Evolutionary conservation across 2,329 filamentous ascomycete species (phyloP).

Genomic region (Botrytis galanthina): DNA sequence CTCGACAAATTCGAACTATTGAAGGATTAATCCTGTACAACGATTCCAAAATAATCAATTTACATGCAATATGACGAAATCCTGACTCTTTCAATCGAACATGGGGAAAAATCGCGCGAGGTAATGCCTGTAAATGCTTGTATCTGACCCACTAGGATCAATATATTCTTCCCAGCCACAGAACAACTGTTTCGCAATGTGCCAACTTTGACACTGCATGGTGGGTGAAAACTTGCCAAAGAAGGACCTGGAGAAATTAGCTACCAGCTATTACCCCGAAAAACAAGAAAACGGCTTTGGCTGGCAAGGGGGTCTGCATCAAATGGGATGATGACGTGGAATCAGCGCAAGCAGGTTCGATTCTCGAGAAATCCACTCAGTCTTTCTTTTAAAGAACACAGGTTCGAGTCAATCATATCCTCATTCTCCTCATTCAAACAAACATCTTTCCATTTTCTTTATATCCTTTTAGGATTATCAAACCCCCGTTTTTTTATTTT

Average conservation of each 20-base stretch:
- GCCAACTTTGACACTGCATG: slow-evolving; percentile 13
- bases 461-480: neutral
- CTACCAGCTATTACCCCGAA: slow-evolving; percentile 5
- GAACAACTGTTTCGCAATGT: slow-evolving; percentile 11
- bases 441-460: neutral
- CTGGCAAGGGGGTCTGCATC: neutral
- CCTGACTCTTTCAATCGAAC: neutral
- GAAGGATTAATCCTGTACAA: neutral
- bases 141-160: slow-evolving; percentile 7
- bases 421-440: neutral
- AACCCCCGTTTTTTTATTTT: neutral
- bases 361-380: slow-evolving; percentile 2
- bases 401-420: slow-evolving; percentile 6
- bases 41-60: neutral
- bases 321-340: slow-evolving; percentile 17
- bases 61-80: slow-evolving; percentile 20
- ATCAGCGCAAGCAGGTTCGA: slow-evolving; percentile 10
- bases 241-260: slow-evolving; percentile 3
- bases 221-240: slow-evolving; percentile 5
- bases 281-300: slow-evolving; percentile 14
- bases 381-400: slow-evolving; percentile 21
- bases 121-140: slow-evolving; percentile 4
- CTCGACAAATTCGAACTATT: neutral
- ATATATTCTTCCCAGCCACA: slow-evolving; percentile 11
- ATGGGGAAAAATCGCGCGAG: neutral